Conservation (phyloP, 352 stramenopile genomes). For the Phytophthora ohioensis region DNA sequence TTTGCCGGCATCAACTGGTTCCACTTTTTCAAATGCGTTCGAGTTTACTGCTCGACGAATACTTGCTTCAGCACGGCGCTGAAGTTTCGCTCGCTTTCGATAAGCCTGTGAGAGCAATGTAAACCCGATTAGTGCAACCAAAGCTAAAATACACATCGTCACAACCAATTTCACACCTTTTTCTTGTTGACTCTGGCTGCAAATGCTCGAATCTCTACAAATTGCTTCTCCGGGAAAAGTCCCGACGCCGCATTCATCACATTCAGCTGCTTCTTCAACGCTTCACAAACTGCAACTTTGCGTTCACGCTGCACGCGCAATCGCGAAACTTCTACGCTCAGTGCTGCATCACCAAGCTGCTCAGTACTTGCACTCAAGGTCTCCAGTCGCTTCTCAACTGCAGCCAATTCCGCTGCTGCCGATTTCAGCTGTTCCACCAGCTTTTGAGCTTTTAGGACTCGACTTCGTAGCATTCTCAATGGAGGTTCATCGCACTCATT, state of each 20-base stretch:
- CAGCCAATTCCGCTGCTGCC: conserved; percentile 27
- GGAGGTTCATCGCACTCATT: conserved; percentile 19
- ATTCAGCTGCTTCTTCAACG: conserved; percentile 41
- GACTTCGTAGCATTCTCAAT: conserved; percentile 32
- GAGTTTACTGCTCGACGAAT: conserved; percentile 22
- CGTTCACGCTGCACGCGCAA: conserved; percentile 30
- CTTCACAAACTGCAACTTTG: conserved; percentile 33
- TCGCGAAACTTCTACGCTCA: conserved; percentile 14
- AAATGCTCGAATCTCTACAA: conserved; percentile 33
- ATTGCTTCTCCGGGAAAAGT: conserved; percentile 26
- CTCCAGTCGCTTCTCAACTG: conserved; percentile 34
- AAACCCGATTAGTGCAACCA: not conserved
- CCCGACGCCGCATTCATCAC: conserved; percentile 30
- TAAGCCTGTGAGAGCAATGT: conserved; percentile 32
- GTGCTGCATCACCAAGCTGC: not conserved
- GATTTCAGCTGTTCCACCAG: conserved; percentile 32
- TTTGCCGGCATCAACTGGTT: not conserved
- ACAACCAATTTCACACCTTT: conserved; percentile 24
- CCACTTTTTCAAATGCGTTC: not conserved
- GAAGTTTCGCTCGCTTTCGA: conserved; percentile 39
- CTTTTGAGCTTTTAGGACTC: conserved; percentile 28
- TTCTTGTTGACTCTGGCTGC: conserved; percentile 40
- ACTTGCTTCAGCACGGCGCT: conserved; percentile 30
- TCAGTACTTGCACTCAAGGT: not conserved
- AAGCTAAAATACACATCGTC: not conserved